Evolutionary conservation across 495 filamentous ascomycete genomes (phyloP).

Genomic region (Penicillium bovifimosum): DNA sequence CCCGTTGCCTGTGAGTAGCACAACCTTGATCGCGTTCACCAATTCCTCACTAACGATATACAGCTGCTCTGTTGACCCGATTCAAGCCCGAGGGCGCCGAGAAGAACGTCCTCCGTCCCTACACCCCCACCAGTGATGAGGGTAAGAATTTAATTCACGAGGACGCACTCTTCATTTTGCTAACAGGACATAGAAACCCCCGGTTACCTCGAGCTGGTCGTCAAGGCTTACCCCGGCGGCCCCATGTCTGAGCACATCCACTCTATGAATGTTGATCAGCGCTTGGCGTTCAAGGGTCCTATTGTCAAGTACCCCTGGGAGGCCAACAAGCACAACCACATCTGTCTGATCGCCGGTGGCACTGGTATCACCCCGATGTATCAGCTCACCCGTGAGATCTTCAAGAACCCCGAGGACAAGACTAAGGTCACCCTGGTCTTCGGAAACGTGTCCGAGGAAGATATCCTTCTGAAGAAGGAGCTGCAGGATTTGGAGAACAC

Average conservation of each 20-base stretch:
- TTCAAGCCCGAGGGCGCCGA: conserved; percentile 70
- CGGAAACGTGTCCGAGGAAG: conserved; percentile 78
- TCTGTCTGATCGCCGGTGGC: conserved; percentile 88
- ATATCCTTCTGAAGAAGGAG: conserved; percentile 84
- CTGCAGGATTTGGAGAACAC: conserved; percentile 79
- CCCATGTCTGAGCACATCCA: conserved; percentile 90
- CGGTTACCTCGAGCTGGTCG: conserved; percentile 80
- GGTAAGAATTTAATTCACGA: conserved; percentile 39
- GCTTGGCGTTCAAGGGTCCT: conserved; percentile 87
- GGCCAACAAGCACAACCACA: conserved; percentile 90
- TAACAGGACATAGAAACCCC: conserved; percentile 45
- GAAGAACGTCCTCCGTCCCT: conserved; percentile 82
- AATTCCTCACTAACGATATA: conserved; percentile 7
- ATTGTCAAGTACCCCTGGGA: conserved; percentile 90
- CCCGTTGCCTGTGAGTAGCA: conserved; percentile 60
- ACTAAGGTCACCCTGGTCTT: conserved; percentile 95
- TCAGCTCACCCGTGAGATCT: conserved; percentile 80
- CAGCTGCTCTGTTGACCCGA: conserved; percentile 78
- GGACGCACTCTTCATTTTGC: not conserved
- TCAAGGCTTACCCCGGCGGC: conserved; percentile 86
- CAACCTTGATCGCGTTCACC: not conserved
- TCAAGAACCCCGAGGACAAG: conserved; percentile 92
- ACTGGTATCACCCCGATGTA: conserved; percentile 94
- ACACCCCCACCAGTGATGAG: conserved; percentile 87
- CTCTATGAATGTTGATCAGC: conserved; percentile 70